A percentile compares a stretch with the other conserved stretches of the same genome.
Evolutionary conservation across 2,329 filamentous ascomycete species (phyloP).

Genomic region (Fusarium poae): DNA sequence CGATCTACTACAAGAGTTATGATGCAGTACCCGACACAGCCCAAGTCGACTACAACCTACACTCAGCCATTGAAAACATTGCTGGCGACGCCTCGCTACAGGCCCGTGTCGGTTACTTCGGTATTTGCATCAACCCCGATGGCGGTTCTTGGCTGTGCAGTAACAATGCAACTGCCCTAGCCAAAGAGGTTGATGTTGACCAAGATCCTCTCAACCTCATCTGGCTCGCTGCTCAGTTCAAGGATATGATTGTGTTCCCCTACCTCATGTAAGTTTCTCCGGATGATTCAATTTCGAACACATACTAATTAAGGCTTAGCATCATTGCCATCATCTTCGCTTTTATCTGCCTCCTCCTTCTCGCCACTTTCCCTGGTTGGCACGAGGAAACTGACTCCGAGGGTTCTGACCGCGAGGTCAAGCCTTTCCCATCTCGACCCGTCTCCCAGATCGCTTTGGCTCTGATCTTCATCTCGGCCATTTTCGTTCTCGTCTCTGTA

Average conservation of each 20-base stretch:
- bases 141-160: slow-evolving; percentile 93
- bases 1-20: slow-evolving; percentile 95
- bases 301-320: slow-evolving; percentile 58
- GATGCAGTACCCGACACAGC: slow-evolving; percentile 83
- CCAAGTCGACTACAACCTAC: slow-evolving; percentile 91
- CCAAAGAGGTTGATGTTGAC: slow-evolving; percentile 88
- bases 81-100: slow-evolving; percentile 86
- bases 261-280: slow-evolving; percentile 83
- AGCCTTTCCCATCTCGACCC: slow-evolving; percentile 91
- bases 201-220: slow-evolving; percentile 97
- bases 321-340: slow-evolving; percentile 98
- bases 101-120: slow-evolving; percentile 96
- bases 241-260: slow-evolving; percentile 98
- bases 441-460: slow-evolving; percentile 94
- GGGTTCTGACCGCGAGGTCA: slow-evolving; percentile 89
- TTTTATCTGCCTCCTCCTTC: slow-evolving; percentile 93
- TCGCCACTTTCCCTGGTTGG: slow-evolving; percentile 98
- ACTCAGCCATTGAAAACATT: slow-evolving; percentile 88
- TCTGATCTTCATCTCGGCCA: slow-evolving; percentile 84
- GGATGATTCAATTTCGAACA: neutral
- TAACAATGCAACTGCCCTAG: slow-evolving; percentile 94
- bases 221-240: slow-evolving; percentile 97
- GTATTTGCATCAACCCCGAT: slow-evolving; percentile 94
- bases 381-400: slow-evolving; percentile 87
- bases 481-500: slow-evolving; percentile 80